A percentile compares a stretch with the other conserved stretches of the same genome.
phyloP scores from a whole-genome alignment of 2,329 filamentous ascomycete genomes.

The Talaromyces sp. region DNA sequence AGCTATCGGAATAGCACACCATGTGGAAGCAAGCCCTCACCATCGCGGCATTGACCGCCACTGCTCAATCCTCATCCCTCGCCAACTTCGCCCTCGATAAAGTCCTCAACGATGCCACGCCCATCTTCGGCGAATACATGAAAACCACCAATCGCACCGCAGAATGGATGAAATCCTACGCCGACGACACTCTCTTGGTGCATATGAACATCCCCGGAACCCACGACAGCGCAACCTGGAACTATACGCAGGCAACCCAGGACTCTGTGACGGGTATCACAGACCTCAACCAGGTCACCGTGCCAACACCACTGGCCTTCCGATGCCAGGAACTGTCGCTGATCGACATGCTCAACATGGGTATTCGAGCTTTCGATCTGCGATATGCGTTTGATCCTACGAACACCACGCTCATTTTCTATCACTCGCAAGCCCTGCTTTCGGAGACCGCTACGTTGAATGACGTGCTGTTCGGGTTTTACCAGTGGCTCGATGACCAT shows the following conservation, averaged over 20 bases:
- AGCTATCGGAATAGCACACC: neutral
- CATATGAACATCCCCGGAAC: slow-evolving; percentile 51
- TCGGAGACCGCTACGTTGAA: slow-evolving; percentile 44
- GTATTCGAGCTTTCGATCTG: slow-evolving; percentile 51
- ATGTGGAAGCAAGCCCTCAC: slow-evolving; percentile 1
- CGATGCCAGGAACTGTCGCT: slow-evolving; percentile 44
- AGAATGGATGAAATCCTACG: slow-evolving; percentile 47
- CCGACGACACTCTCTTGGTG: slow-evolving; percentile 43
- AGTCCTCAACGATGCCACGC: slow-evolving; percentile 41
- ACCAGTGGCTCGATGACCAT: slow-evolving; percentile 48
- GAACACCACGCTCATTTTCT: slow-evolving; percentile 47
- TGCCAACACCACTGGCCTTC: slow-evolving; percentile 32
- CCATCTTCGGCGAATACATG: slow-evolving; percentile 42
- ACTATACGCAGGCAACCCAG: slow-evolving; percentile 46
- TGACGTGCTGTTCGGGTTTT: slow-evolving; percentile 48
- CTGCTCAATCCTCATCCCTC: slow-evolving; percentile 6
- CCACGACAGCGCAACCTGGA: slow-evolving; percentile 53
- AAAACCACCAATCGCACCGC: slow-evolving; percentile 27
- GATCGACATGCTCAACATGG: slow-evolving; percentile 42
- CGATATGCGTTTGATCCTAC: slow-evolving; percentile 49
- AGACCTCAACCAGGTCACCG: slow-evolving; percentile 35
- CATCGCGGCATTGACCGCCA: neutral
- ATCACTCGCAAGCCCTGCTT: slow-evolving; percentile 46
- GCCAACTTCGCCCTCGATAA: slow-evolving; percentile 42
- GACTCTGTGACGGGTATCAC: slow-evolving; percentile 40